phyloP scores from a whole-genome alignment of 2,329 filamentous ascomycete genomes.

The Cladosporium sp. region DNA sequence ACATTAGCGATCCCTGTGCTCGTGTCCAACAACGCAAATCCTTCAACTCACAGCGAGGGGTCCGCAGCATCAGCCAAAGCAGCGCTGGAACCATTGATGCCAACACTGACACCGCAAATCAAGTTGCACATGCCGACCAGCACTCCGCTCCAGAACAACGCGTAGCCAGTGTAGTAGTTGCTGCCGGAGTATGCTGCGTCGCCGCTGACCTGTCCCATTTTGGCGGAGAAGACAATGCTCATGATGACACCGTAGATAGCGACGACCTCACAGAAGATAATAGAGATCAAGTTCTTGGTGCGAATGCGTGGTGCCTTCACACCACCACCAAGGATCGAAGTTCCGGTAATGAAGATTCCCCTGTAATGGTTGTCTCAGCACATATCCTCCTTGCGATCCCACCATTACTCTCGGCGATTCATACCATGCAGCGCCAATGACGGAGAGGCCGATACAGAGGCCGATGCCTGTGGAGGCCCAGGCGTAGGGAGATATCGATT shows the following conservation, averaged over 20 bases:
- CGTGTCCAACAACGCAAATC: neutral
- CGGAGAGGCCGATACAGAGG: conserved; percentile 92
- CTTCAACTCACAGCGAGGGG: conserved; percentile 69
- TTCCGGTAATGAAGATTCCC: conserved; percentile 98
- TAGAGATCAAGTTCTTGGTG: conserved; percentile 99
- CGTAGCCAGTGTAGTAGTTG: conserved; percentile 92
- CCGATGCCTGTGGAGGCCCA: conserved; percentile 91
- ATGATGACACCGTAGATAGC: conserved; percentile 99
- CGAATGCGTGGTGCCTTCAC: conserved; percentile 96
- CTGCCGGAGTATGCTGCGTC: conserved; percentile 69
- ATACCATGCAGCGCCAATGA: conserved; percentile 96
- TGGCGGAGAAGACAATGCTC: conserved; percentile 95
- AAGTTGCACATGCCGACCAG: conserved; percentile 96
- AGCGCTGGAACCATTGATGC: conserved; percentile 96
- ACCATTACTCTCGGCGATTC: conserved; percentile 26
- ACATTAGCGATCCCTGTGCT: conserved; percentile 19
- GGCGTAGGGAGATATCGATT: conserved; percentile 87
- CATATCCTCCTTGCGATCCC: neutral
- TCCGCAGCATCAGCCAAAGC: conserved; percentile 95
- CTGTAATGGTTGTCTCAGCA: conserved; percentile 50
- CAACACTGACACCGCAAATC: conserved; percentile 92
- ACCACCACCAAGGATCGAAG: conserved; percentile 93
- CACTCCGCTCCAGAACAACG: conserved; percentile 92
- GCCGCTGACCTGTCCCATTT: conserved; percentile 67
- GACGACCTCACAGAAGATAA: conserved; percentile 99